Evolutionary conservation across 352 stramenopile species (phyloP).

Genomic region (Phytophthora melonis): DNA sequence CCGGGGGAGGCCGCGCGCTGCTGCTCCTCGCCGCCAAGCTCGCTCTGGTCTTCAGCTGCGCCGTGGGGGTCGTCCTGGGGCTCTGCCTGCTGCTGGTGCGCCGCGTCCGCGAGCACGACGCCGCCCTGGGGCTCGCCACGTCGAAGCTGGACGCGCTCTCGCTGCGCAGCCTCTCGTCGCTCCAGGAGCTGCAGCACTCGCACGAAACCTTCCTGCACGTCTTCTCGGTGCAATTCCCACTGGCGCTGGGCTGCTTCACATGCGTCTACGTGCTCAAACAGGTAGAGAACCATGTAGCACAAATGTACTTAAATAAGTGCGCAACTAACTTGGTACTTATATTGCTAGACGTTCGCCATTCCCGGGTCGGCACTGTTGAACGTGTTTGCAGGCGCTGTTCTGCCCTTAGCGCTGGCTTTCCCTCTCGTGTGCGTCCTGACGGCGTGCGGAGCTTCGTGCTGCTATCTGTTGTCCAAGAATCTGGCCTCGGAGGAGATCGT

Average conservation of each 20-base stretch:
- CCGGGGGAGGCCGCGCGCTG: constrained; percentile 24
- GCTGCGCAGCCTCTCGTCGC: constrained; percentile 63
- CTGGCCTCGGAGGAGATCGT: constrained; percentile 71
- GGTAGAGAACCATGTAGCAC: constrained; percentile 37
- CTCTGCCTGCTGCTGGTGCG: constrained; percentile 58
- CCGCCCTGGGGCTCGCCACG: constrained; percentile 42
- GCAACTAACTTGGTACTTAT: constrained; percentile 1
- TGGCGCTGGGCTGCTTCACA: constrained; percentile 77
- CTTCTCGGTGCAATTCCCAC: constrained; percentile 64
- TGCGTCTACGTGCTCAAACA: constrained; percentile 87
- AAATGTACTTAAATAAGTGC: constrained; percentile 22
- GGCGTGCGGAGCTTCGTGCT: constrained; percentile 73
- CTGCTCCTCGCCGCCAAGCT: constrained; percentile 50
- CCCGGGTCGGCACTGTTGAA: constrained; percentile 82
- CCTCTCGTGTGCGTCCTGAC: constrained; percentile 74
- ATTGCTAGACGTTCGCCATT: constrained; percentile 80
- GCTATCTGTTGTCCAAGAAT: constrained; percentile 74
- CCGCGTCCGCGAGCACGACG: constrained; percentile 58
- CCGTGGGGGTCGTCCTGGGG: constrained; percentile 39
- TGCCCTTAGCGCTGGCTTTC: constrained; percentile 72
- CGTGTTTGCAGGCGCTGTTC: constrained; percentile 72
- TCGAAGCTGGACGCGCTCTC: constrained; percentile 68
- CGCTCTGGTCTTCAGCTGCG: constrained; percentile 48
- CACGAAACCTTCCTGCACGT: constrained; percentile 68
- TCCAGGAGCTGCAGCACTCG: constrained; percentile 69